phyloP scores from a whole-genome alignment of 805 yeast genomes.

The Tetrapisispora namnaoensis region DNA sequence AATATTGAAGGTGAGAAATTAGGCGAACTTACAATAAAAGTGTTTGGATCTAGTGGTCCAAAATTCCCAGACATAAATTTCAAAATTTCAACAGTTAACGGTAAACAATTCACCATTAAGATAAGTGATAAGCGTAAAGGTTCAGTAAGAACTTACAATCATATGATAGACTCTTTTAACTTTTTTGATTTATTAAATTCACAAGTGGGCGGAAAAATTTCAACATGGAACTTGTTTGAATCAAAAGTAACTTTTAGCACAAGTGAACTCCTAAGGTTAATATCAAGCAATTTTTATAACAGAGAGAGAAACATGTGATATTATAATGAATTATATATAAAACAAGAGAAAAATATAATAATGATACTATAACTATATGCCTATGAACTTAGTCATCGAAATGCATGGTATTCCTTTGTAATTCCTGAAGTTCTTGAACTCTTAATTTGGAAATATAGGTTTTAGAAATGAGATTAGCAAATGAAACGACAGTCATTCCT shows the following conservation, averaged over 20 bases:
- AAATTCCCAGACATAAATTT: slow-evolving; percentile 61
- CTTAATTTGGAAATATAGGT: slow-evolving; percentile 11
- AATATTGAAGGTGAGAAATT: slow-evolving; percentile 47
- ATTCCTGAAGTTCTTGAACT: slow-evolving; percentile 13
- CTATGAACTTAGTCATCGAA: neutral
- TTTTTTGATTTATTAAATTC: slow-evolving; percentile 62
- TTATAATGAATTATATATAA: neutral
- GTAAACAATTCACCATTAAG: slow-evolving; percentile 56
- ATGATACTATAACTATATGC: neutral
- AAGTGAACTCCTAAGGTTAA: slow-evolving; percentile 53
- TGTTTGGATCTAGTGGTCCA: slow-evolving; percentile 34
- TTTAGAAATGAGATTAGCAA: slow-evolving; percentile 11
- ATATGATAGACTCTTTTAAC: slow-evolving; percentile 40
- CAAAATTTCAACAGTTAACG: slow-evolving; percentile 64
- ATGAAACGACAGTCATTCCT: slow-evolving; percentile 18
- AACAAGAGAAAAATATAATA: neutral
- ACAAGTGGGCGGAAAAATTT: slow-evolving; percentile 59
- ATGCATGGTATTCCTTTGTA: neutral
- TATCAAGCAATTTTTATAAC: slow-evolving; percentile 54
- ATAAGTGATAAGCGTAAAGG: slow-evolving; percentile 34
- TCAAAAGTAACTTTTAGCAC: slow-evolving; percentile 64
- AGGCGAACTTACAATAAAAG: slow-evolving; percentile 30
- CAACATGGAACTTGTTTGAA: slow-evolving; percentile 47
- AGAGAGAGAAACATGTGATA: neutral
- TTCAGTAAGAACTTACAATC: slow-evolving; percentile 12